Evolutionary conservation across 2,329 filamentous ascomycete species (phyloP), one percentile per base, ranked within the genome.

Genomic region (Cercospora beticola): DNA sequence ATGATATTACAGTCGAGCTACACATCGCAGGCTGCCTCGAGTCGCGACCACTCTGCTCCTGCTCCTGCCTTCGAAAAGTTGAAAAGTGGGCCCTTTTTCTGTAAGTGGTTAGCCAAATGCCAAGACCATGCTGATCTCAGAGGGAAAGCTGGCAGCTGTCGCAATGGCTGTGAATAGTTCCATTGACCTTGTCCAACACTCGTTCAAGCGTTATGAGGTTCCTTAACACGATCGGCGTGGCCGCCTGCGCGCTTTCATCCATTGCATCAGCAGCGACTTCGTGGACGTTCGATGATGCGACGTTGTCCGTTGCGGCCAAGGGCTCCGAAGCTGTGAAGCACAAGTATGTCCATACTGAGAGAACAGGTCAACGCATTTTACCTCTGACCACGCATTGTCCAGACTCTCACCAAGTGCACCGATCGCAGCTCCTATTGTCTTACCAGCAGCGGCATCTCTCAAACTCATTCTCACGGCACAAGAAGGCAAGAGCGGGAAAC

Each of bases 381-480:
- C 33, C 26, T 33, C 62, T 68, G 16, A 70, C 49, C 18, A 40
- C 12, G 5, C 5, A n/a, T 31, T 14, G 49, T 28, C n/a, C 57
- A 69, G 67, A 58, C 61, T 69, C 64, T 56, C 64, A 9, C 54
- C 67, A 3, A 49, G 30, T 31, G 54, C 54, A 28, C 67, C 67
- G 86, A 70, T 83, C 86, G 8, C 86, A 88, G 18, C 84, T 94
- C 71, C 68, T 49, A 16, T 70, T 56, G 26, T 74, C 70, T 12
- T 68, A 70, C 87, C 88, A 70, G 81, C 85, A 64, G 80, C 87
- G 64, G 93, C 96, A 78, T 88, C 89, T 52, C 84, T 98, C 77
- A 97, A 95, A 83, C 83, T 99, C 73, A 82, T 89, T 73, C 83
- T 99, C 76, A 97, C 93, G 36, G 87, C 92, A 8, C 90, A 91